These are phyloP conservation scores for Chytridium lagenaria DNA, from an alignment of 371 early-diverging fungal species.

Conservation along the genomic window DNA sequence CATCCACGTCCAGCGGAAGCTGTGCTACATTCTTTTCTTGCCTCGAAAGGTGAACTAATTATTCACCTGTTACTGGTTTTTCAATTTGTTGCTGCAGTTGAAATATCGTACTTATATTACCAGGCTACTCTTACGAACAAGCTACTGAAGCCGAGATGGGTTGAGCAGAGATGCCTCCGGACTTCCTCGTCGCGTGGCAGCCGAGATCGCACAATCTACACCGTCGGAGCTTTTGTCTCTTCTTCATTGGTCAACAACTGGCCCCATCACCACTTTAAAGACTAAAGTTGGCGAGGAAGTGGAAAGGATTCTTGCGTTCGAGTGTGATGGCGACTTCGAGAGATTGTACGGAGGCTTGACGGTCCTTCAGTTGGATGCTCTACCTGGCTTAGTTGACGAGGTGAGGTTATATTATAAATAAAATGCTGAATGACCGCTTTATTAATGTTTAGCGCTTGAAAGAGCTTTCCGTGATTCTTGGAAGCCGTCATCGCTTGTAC, in stretches of 20 bases:
- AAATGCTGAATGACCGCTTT: neutral
- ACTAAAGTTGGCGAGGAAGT: neutral
- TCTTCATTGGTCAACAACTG: slow-evolving; percentile 5
- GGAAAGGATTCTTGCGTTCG: neutral
- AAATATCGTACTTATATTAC: no score
- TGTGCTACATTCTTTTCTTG: slow-evolving; percentile 28
- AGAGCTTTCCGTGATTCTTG: neutral
- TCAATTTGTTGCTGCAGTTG: no score
- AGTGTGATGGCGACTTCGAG: neutral
- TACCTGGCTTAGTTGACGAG: neutral
- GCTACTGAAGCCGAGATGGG: slow-evolving; percentile 2
- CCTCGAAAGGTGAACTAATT: neutral
- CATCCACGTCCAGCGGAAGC: slow-evolving; percentile 33
- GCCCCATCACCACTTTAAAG: neutral
- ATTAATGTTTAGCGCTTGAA: neutral
- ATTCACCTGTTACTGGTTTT: neutral
- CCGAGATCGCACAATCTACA: neutral
- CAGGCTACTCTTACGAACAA: no score
- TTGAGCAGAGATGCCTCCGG: neutral
- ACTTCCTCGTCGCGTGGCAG: neutral
- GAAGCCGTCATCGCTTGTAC: neutral
- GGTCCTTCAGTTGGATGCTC: neutral
- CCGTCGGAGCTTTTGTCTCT: slow-evolving; percentile 9
- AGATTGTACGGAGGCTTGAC: neutral
- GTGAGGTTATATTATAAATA: neutral